Conservation (phyloP, 2,329 filamentous ascomycete genomes). For the Alternaria postmessia region DNA sequence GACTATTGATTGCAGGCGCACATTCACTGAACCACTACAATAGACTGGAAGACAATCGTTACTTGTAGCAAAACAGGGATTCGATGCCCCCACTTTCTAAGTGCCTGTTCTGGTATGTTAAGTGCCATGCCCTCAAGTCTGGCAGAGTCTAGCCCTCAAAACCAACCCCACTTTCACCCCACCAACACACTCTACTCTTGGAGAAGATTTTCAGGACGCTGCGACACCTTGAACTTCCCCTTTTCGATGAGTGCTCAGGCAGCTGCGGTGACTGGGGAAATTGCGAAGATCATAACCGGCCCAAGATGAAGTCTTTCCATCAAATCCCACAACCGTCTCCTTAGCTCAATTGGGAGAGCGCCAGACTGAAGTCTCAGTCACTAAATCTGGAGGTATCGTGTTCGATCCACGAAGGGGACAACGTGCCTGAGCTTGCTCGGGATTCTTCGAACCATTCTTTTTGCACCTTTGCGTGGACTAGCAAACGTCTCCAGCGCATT, state of each 20-base stretch:
- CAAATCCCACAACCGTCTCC: constrained; percentile 22
- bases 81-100: neutral
- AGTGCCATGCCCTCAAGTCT: neutral
- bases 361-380: constrained; percentile 31
- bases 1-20: neutral
- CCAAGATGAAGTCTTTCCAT: neutral
- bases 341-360: constrained; percentile 33
- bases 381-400: constrained; percentile 30
- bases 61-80: neutral
- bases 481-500: too few relatives aligned
- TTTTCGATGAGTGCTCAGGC: too few relatives aligned
- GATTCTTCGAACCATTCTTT: constrained; percentile 24
- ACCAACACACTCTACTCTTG: neutral
- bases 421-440: constrained; percentile 23
- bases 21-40: neutral
- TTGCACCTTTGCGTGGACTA: accelerated
- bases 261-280: too few relatives aligned
- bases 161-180: constrained; percentile 14
- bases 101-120: neutral
- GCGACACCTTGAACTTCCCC: neutral
- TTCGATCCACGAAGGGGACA: constrained; percentile 30
- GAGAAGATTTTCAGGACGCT: neutral
- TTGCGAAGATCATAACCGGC: accelerated
- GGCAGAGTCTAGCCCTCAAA: neutral
- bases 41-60: neutral